Conservation (phyloP, 1,284 basidiomycete species). For the Cerrena zonata region DNA sequence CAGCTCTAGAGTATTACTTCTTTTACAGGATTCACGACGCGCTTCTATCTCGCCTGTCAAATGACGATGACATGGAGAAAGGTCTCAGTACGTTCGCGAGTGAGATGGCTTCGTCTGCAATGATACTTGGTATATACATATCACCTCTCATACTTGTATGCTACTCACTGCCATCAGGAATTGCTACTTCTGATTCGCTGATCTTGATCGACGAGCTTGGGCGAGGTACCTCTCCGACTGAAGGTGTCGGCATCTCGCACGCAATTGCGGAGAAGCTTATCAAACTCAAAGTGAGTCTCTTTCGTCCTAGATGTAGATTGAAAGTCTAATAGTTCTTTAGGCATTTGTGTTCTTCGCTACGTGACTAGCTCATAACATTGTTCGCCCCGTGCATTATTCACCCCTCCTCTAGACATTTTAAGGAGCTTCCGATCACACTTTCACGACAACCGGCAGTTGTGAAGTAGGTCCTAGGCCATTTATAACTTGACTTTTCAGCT, state of each 20-base stretch:
- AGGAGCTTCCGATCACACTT: constrained; percentile 64
- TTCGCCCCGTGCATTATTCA: too few relatives aligned
- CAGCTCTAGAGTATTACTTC: background rate
- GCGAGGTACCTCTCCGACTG: constrained; percentile 78
- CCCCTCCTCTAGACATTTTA: constrained; percentile 61
- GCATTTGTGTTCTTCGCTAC: constrained; percentile 87
- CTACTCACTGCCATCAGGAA: constrained; percentile 37
- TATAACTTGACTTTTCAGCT: background rate
- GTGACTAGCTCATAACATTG: constrained; percentile 32
- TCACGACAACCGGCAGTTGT: constrained; percentile 66
- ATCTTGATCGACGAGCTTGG: constrained; percentile 89
- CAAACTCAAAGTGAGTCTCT: constrained; percentile 50
- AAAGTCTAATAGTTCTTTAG: constrained; percentile 32
- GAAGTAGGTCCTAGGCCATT: constrained; percentile 44
- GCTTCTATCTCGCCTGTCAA: constrained; percentile 81
- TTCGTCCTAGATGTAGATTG: constrained; percentile 4
- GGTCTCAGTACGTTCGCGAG: constrained; percentile 87
- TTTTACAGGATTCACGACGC: constrained; percentile 67
- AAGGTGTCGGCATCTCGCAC: constrained; percentile 86
- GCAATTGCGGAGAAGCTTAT: constrained; percentile 89
- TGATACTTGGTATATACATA: constrained; percentile 73
- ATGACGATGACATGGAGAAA: constrained; percentile 86
- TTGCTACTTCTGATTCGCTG: constrained; percentile 70
- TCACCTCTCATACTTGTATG: background rate
- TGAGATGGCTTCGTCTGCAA: constrained; percentile 85